Evolutionary conservation across 2,329 filamentous ascomycete species (phyloP).

Genomic region (Pseudovirgaria hyperparasitica): DNA sequence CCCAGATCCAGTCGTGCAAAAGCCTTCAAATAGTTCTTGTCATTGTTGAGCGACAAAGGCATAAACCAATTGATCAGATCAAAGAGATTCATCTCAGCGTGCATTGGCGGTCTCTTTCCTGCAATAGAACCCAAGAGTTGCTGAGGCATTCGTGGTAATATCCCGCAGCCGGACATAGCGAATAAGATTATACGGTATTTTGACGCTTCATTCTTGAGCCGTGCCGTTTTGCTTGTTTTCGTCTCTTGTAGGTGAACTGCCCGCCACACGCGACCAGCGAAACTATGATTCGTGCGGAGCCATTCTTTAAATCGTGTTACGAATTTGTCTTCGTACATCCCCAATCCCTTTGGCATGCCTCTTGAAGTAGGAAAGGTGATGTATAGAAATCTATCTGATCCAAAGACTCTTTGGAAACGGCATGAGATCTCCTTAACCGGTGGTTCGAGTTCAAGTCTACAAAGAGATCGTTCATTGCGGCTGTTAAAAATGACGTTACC

Average conservation of each 20-base stretch:
- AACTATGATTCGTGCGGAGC: slow-evolving; percentile 20
- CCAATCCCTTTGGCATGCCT: slow-evolving; percentile 6
- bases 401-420: slow-evolving; percentile 24
- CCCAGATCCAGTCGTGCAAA: slow-evolving; percentile 30
- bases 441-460: slow-evolving; percentile 13
- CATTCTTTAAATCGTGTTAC: slow-evolving; percentile 18
- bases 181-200: slow-evolving; percentile 23
- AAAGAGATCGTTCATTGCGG: slow-evolving; percentile 9
- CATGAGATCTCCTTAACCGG: slow-evolving; percentile 19
- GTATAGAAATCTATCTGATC: slow-evolving; percentile 29
- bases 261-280: slow-evolving; percentile 30
- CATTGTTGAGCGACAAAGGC: slow-evolving; percentile 19
- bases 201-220: slow-evolving; percentile 3
- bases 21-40: slow-evolving; percentile 27
- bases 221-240: slow-evolving; percentile 17
- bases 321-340: slow-evolving; percentile 11
- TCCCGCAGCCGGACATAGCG: slow-evolving; percentile 18
- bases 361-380: slow-evolving; percentile 19
- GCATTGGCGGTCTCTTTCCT: background rate
- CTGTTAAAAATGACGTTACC: slow-evolving; percentile 13
- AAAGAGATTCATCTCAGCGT: slow-evolving; percentile 7
- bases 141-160: slow-evolving; percentile 5
- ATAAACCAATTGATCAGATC: slow-evolving; percentile 29
- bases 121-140: slow-evolving; percentile 1
- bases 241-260: slow-evolving; percentile 24